phyloP scores from a whole-genome alignment of 1,139 yeast genomes.

The Pichia sp. region DNA sequence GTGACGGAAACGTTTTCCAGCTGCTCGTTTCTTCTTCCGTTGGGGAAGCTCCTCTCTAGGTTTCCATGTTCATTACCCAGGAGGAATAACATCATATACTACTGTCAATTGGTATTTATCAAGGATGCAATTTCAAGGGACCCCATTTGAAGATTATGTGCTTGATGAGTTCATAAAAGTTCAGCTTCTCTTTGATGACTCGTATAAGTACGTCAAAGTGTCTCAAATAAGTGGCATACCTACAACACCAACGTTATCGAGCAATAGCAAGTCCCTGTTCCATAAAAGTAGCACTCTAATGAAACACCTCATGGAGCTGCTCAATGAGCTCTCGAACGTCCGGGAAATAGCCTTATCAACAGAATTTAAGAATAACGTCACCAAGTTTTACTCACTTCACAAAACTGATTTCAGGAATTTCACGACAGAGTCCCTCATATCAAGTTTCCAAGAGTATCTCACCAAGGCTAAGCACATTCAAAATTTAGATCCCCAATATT shows the following conservation, averaged over 20 bases:
- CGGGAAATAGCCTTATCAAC: slow-evolving; percentile 13
- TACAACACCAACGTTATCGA: slow-evolving; percentile 13
- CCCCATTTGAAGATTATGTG: slow-evolving; percentile 16
- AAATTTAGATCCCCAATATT: slow-evolving; percentile 6
- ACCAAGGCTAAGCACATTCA: background rate
- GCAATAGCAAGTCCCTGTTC: slow-evolving; percentile 6
- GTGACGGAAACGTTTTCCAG: no score
- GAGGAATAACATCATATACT: no score
- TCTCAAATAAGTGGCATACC: slow-evolving; percentile 15
- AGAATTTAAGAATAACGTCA: slow-evolving; percentile 13
- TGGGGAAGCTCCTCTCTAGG: no score
- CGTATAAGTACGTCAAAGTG: slow-evolving; percentile 15
- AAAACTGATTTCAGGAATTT: slow-evolving; percentile 14
- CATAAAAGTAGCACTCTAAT: slow-evolving; percentile 10
- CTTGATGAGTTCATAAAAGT: slow-evolving; percentile 21
- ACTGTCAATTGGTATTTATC: background rate
- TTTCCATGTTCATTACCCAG: no score
- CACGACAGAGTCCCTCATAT: slow-evolving; percentile 9
- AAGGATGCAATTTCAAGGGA: slow-evolving; percentile 10
- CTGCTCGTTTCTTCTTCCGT: no score
- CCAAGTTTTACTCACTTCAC: slow-evolving; percentile 13
- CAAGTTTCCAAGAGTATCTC: slow-evolving; percentile 6
- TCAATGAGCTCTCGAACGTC: slow-evolving; percentile 14
- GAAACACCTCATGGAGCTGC: slow-evolving; percentile 16
- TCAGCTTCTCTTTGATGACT: slow-evolving; percentile 21